phyloP scores from a whole-genome alignment of 2,329 filamentous ascomycete species.

The Talaromyces sp. region DNA sequence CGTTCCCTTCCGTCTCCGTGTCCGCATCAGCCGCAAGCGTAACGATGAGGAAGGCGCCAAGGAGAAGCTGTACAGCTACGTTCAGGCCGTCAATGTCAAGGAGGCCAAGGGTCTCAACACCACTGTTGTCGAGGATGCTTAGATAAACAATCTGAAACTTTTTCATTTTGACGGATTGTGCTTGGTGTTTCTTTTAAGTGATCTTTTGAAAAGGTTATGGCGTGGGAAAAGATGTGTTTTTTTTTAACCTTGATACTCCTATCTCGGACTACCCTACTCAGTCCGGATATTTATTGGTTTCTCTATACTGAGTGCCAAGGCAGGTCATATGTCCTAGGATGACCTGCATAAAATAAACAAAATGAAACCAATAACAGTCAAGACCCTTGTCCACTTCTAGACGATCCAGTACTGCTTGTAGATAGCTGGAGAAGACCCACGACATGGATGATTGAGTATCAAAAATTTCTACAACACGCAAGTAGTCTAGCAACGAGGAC shows the following conservation, averaged over 20 bases:
- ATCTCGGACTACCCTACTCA: not conserved
- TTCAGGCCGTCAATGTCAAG: constrained; percentile 99
- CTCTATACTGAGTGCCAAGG: not conserved
- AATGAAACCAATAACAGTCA: not conserved
- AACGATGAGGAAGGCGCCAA: constrained; percentile 99
- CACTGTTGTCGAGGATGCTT: constrained; percentile 68
- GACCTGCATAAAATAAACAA: constrained; percentile 5
- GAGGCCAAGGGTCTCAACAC: constrained; percentile 97
- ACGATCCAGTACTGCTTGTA: not conserved
- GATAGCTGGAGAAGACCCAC: no score
- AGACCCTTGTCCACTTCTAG: not conserved
- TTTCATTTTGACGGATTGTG: not conserved
- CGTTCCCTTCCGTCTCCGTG: constrained; percentile 92
- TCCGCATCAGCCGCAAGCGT: constrained; percentile 98
- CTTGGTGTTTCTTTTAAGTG: not conserved
- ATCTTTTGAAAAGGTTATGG: not conserved
- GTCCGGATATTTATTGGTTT: not conserved
- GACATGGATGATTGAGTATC: no score
- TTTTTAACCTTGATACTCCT: not conserved
- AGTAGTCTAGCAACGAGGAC: not conserved
- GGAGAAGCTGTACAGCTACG: constrained; percentile 99
- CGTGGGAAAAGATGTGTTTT: not conserved
- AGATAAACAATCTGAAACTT: not conserved
- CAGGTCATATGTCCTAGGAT: not conserved
- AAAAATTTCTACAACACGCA: no score